Evolutionary conservation across 192 early-diverging fungal genomes (phyloP).

Genomic region (Coemansia sp.): DNA sequence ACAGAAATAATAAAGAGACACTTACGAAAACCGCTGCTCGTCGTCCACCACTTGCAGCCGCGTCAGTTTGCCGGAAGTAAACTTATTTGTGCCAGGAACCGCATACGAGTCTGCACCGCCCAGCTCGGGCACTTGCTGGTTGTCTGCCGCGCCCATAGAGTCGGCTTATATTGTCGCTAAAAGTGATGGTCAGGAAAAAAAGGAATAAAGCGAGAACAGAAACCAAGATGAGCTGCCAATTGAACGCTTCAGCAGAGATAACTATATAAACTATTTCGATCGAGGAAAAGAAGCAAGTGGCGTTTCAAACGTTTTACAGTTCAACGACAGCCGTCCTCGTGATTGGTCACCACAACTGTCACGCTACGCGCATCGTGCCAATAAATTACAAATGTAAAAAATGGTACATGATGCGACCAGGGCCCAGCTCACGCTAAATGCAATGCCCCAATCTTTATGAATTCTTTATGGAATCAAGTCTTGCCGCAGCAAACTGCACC

Average conservation of each 20-base stretch:
- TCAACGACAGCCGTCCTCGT: neutral
- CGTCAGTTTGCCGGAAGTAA: slow-evolving; percentile 11
- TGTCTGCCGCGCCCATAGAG: slow-evolving; percentile 12
- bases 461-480: neutral
- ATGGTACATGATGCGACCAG: no score
- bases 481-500: neutral
- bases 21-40: slow-evolving; percentile 55
- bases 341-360: slow-evolving; percentile 5
- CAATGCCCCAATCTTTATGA: no score
- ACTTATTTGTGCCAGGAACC: slow-evolving; percentile 1
- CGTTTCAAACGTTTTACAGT: neutral
- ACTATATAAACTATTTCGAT: neutral
- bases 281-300: neutral
- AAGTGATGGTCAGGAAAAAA: neutral
- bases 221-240: neutral
- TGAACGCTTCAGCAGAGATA: neutral
- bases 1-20: slow-evolving; percentile 5
- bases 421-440: no score
- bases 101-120: neutral
- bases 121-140: slow-evolving; percentile 31
- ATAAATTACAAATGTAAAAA: no score
- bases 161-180: neutral
- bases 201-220: neutral
- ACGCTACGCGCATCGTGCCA: neutral
- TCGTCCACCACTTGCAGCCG: slow-evolving; percentile 51